Evolutionary conservation across 805 yeast species (phyloP).

Genomic region (Cyberlindnera samutprakarnensis): DNA sequence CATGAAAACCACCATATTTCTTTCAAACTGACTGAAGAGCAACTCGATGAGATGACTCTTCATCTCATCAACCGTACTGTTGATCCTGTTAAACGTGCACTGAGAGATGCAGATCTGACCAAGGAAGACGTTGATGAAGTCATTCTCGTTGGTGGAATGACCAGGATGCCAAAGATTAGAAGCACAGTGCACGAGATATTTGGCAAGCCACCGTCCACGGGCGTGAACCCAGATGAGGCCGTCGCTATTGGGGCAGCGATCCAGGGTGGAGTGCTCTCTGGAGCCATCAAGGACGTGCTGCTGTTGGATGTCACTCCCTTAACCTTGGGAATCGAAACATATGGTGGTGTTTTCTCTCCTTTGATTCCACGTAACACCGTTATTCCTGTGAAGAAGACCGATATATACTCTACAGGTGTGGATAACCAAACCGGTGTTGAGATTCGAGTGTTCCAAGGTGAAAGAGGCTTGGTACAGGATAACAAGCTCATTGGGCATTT

Average conservation of each 20-base stretch:
- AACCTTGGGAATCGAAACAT: slow-evolving; percentile 77
- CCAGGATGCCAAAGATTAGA: slow-evolving; percentile 79
- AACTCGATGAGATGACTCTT: slow-evolving; percentile 59
- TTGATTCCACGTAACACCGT: slow-evolving; percentile 72
- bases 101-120: slow-evolving; percentile 64
- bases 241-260: slow-evolving; percentile 88
- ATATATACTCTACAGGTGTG: slow-evolving; percentile 71
- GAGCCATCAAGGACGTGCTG: slow-evolving; percentile 73
- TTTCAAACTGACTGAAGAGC: slow-evolving; percentile 51
- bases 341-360: slow-evolving; percentile 78
- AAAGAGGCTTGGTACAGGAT: slow-evolving; percentile 69
- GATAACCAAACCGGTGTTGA: slow-evolving; percentile 84
- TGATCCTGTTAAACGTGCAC: slow-evolving; percentile 66
- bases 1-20: slow-evolving; percentile 55
- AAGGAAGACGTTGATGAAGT: slow-evolving; percentile 66
- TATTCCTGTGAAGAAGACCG: slow-evolving; percentile 70
- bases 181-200: slow-evolving; percentile 52
- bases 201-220: slow-evolving; percentile 57
- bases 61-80: slow-evolving; percentile 61
- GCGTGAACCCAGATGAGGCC: slow-evolving; percentile 89
- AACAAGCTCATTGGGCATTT: slow-evolving; percentile 74
- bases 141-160: slow-evolving; percentile 82
- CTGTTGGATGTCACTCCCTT: slow-evolving; percentile 77
- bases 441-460: slow-evolving; percentile 75
- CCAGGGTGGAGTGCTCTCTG: slow-evolving; percentile 81